These are phyloP conservation scores for Polyplosphaeria fusca DNA, from an alignment of 495 filamentous ascomycete species.

Conservation along the genomic window DNA sequence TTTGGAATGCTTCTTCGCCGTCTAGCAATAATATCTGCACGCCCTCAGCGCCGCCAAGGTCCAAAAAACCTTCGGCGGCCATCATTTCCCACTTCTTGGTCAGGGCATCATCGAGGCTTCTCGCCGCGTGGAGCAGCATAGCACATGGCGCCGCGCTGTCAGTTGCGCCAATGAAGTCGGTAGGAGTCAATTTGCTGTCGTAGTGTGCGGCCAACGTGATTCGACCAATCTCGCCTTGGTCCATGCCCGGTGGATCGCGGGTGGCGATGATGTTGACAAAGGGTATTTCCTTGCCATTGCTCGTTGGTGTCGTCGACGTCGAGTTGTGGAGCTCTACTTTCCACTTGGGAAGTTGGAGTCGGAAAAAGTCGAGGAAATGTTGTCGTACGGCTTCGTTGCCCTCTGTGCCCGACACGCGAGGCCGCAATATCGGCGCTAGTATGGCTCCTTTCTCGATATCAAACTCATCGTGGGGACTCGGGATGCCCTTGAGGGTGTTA, in stretches of 20 bases:
- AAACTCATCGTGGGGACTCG: slow-evolving; percentile 72
- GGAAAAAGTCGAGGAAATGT: slow-evolving; percentile 83
- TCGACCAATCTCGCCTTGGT: slow-evolving; percentile 68
- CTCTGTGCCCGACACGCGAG: slow-evolving; percentile 83
- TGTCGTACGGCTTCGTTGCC: slow-evolving; percentile 68
- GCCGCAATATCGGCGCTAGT: slow-evolving; percentile 80
- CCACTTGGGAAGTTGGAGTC: slow-evolving; percentile 71
- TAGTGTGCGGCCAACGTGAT: slow-evolving; percentile 93
- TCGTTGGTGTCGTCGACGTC: slow-evolving; percentile 73
- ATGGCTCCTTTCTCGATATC: slow-evolving; percentile 71
- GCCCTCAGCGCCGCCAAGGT: slow-evolving; percentile 61
- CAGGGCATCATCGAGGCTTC: slow-evolving; percentile 74
- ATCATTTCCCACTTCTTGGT: slow-evolving; percentile 77
- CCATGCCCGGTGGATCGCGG: slow-evolving; percentile 83
- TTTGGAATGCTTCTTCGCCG: slow-evolving; percentile 87
- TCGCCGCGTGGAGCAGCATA: slow-evolving; percentile 81
- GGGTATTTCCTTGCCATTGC: slow-evolving; percentile 66
- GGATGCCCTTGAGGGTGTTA: slow-evolving; percentile 62
- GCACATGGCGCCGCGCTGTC: slow-evolving; percentile 95
- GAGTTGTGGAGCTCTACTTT: slow-evolving; percentile 80
- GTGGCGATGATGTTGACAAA: slow-evolving; percentile 85
- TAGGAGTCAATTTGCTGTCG: slow-evolving; percentile 77
- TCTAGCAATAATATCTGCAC: slow-evolving; percentile 90
- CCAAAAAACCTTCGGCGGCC: slow-evolving; percentile 53
- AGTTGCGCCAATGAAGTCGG: slow-evolving; percentile 90